Evolutionary conservation across 2,329 filamentous ascomycete genomes (phyloP), one percentile per base, ranked within the genome.

Genomic region (Aureobasidium sp.): DNA sequence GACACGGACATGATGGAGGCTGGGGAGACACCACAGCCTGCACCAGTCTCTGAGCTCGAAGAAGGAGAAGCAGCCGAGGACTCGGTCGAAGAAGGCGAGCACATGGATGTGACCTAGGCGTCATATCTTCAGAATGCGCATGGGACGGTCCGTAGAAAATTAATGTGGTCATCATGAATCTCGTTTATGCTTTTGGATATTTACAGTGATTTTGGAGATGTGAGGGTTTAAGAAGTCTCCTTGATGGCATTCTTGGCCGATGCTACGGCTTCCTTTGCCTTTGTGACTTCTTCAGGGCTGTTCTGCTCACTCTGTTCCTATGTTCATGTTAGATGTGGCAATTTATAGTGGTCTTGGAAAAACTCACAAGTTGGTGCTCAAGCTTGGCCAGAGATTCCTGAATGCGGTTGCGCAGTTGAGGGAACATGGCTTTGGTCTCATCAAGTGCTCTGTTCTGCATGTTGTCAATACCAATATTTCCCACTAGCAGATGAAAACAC

Each of bases 391-490:
- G 78, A 1, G 91, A 87, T 61, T 87, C 84, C 49, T 75, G 76
- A 68, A 97, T 91, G 70, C 90, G 87, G 70, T 83, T 73, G 68
- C 82, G 83, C 66, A 97, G 76, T 1, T 84, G 84, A 2, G 81
- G 87, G 68, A 97, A 88, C 31, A 97, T 85, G 61, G 86, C 88
- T 72, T 88, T 88, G 9, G 94, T 97, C 77, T 99, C 90, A 66
- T 91, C 85, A n/a, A 91, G 78, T 24, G 89, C 92, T 78, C 84
- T 83, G 77, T 84, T 83, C 91, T 96, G 69, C 31, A 63, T 22
- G 42, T n/a, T 50, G 15, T 40, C 22, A 45, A 31, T 14, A 31
- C 31, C 22, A 6, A 31, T 47, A 8, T 3, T 1, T 53, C 39
- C 19, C 39, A 48, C 35, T 3, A 35, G 22, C 3, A 57, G 53